Conservation (phyloP, 2,329 filamentous ascomycete species). For the Xylariaceae sp. region DNA sequence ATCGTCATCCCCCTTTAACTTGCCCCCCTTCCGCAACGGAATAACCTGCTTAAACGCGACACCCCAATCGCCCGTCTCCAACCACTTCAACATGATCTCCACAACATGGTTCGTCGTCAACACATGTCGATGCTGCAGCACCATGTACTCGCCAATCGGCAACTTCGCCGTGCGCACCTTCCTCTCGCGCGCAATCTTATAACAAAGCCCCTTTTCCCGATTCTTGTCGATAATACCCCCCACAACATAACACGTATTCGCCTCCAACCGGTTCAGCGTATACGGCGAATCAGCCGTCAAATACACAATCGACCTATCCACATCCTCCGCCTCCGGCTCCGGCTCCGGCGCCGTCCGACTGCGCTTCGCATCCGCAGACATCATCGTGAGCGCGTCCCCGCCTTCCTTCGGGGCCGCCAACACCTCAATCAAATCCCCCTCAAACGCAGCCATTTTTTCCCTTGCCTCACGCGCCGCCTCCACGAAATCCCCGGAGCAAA, state of each 20-base stretch:
- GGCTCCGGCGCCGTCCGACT: slow-evolving; percentile 21
- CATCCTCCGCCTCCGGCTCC: slow-evolving; percentile 29
- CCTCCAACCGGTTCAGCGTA: slow-evolving; percentile 75
- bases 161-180: slow-evolving; percentile 84
- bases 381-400: slow-evolving; percentile 31
- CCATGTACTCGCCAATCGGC: slow-evolving; percentile 91
- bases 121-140: slow-evolving; percentile 81
- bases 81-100: slow-evolving; percentile 92
- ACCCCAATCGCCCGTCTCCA: slow-evolving; percentile 88
- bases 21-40: slow-evolving; percentile 81
- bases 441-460: slow-evolving; percentile 56
- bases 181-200: slow-evolving; percentile 67
- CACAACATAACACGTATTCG: slow-evolving; percentile 86
- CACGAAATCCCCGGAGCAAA: slow-evolving; percentile 70
- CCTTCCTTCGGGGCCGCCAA: slow-evolving; percentile 43
- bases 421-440: slow-evolving; percentile 52
- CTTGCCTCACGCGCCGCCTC: slow-evolving; percentile 61
- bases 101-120: slow-evolving; percentile 93
- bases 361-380: slow-evolving; percentile 34
- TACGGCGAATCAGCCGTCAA: slow-evolving; percentile 87
- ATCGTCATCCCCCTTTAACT: slow-evolving; percentile 46
- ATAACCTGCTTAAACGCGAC: slow-evolving; percentile 83
- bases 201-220: slow-evolving; percentile 89
- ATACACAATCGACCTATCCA: slow-evolving; percentile 62
- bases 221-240: slow-evolving; percentile 96